Evolutionary conservation across 2,329 filamentous ascomycete genomes (phyloP).

Genomic region (Chrysoporthe puriensis): DNA sequence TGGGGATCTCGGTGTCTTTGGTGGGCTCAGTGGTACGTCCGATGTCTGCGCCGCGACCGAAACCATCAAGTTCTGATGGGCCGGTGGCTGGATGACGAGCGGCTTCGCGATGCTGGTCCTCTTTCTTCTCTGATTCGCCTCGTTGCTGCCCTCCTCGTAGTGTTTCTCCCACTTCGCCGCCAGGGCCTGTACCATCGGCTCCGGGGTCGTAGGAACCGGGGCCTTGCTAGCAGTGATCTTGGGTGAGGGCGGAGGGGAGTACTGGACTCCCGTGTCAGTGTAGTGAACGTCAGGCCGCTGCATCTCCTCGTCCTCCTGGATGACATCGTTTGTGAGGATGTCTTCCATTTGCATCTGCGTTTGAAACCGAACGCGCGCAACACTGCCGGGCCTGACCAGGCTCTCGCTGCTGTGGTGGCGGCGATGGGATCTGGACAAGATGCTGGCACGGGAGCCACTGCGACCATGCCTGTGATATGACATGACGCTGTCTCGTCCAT

Average conservation of each 20-base stretch:
- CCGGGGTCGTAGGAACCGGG: conserved; percentile 44
- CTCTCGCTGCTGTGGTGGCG: conserved; percentile 64
- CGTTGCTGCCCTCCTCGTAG: conserved; percentile 55
- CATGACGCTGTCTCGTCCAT: conserved; percentile 66
- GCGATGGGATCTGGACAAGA: conserved; percentile 53
- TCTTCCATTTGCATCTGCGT: conserved; percentile 47
- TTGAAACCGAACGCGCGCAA: conserved; percentile 55
- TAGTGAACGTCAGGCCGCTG: conserved; percentile 52
- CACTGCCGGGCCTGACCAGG: conserved; percentile 57
- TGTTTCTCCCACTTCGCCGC: conserved; percentile 43
- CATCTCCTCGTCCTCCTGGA: conserved; percentile 53
- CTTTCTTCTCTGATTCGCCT: conserved; percentile 76
- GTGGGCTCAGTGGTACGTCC: conserved; percentile 66
- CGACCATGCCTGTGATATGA: conserved; percentile 56
- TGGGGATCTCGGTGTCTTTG: conserved; percentile 64
- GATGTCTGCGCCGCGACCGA: conserved; percentile 67
- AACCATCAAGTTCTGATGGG: conserved; percentile 56
- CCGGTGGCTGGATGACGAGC: conserved; percentile 49
- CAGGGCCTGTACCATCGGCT: conserved; percentile 41
- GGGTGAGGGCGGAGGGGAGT: conserved; percentile 80
- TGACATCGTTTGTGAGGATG: conserved; percentile 55
- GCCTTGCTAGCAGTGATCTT: conserved; percentile 47
- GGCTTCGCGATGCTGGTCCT: conserved; percentile 61
- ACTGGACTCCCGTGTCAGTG: conserved; percentile 78
- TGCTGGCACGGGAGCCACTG: conserved; percentile 61